Evolutionary conservation across 345 rosid species (phyloP).

Genomic region (Euphorbia lathyris): DNA sequence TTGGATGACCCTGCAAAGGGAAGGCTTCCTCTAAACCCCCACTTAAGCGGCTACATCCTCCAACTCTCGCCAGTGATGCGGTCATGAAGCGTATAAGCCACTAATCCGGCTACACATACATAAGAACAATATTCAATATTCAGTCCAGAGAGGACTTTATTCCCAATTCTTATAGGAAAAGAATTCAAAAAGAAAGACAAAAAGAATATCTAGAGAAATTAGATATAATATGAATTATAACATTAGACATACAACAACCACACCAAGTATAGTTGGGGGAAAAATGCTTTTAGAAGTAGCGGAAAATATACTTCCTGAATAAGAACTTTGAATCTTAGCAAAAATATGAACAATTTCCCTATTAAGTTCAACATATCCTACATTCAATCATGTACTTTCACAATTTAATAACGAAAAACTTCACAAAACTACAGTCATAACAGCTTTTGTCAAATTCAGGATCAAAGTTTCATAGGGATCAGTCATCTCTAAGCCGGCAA

Average conservation of each 20-base stretch:
- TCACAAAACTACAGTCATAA: not conserved
- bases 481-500: not conserved
- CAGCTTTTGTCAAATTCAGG: not conserved
- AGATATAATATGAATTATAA: no score
- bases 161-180: no score
- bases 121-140: no score
- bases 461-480: not conserved
- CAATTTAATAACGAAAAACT: not conserved
- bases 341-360: not conserved
- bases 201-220: no score
- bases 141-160: no score
- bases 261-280: not conserved
- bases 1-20: conserved; percentile 11
- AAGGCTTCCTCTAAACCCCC: no score
- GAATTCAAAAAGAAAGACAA: no score
- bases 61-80: no score
- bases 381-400: not conserved
- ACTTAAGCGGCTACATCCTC: no score
- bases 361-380: not conserved
- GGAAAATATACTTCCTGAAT: conserved; percentile 33
- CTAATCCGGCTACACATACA: no score
- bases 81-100: no score
- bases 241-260: not conserved
- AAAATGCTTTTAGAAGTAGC: not conserved
- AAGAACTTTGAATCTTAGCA: not conserved